phyloP scores from a whole-genome alignment of 495 filamentous ascomycete species.

The Tuber calosporum region DNA sequence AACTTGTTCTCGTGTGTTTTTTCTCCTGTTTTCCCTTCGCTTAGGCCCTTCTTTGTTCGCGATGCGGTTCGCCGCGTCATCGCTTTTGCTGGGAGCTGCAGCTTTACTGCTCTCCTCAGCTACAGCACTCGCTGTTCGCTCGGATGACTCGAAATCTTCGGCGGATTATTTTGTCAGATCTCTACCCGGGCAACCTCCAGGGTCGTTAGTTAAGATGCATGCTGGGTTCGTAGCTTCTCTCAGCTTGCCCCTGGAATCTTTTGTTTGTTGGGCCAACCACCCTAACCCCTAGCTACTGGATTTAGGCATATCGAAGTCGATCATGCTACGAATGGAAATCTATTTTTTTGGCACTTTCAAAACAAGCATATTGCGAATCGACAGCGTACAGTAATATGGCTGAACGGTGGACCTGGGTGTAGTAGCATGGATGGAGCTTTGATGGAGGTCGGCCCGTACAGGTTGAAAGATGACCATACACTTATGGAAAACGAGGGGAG shows the following conservation, averaged over 20 bases:
- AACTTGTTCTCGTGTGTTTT: constrained; percentile 6
- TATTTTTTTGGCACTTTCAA: constrained; percentile 98
- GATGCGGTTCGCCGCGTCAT: constrained; percentile 33
- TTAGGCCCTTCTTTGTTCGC: constrained; percentile 3
- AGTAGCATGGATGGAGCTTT: constrained; percentile 93
- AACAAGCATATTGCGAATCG: constrained; percentile 90
- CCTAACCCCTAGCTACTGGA: neutral
- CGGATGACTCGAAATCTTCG: constrained; percentile 47
- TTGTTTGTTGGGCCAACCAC: neutral
- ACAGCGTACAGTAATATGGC: constrained; percentile 89
- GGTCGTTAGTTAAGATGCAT: constrained; percentile 87
- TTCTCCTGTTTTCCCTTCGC: constrained; percentile 14
- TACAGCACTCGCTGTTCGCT: constrained; percentile 13
- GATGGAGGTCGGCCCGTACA: constrained; percentile 96
- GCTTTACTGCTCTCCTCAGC: constrained; percentile 14
- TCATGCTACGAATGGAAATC: constrained; percentile 72
- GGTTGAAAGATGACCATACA: constrained; percentile 66
- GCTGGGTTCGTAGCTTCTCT: constrained; percentile 63
- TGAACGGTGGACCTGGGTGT: constrained; percentile 94
- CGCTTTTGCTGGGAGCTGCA: constrained; percentile 22
- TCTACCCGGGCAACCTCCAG: constrained; percentile 76
- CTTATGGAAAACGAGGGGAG: constrained; percentile 79
- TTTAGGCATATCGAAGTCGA: constrained; percentile 83
- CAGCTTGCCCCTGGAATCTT: constrained; percentile 6
- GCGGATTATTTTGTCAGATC: constrained; percentile 83